A percentile compares a stretch with the other conserved stretches of the same genome.
Evolutionary conservation across 148 eudicot species (phyloP).

Genomic region (Polygonum aviculare): DNA sequence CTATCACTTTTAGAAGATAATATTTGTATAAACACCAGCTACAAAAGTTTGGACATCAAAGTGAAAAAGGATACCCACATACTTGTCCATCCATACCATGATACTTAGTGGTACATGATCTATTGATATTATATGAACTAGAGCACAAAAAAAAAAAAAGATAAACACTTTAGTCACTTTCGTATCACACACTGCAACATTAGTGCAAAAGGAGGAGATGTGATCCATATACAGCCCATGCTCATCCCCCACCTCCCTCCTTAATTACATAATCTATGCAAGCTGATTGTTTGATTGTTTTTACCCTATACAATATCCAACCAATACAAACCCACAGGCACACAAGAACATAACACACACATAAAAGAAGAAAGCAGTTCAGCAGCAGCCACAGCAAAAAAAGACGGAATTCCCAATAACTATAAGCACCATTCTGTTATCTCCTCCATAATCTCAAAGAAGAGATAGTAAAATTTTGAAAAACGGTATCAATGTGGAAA

Average conservation of each 20-base stretch:
- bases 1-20: neutral
- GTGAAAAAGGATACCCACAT: neutral
- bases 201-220: neutral
- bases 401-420: neutral
- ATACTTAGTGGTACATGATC: neutral
- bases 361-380: neutral
- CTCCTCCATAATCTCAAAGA: neutral
- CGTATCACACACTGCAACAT: neutral
- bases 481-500: neutral
- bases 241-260: neutral
- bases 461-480: neutral
- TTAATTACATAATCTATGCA: neutral
- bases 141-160: neutral
- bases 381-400: neutral
- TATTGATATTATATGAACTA: neutral
- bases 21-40: neutral
- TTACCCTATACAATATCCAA: neutral
- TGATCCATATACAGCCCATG: neutral
- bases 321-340: neutral
- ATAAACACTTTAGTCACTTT: neutral
- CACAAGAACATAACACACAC: neutral
- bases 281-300: neutral
- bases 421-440: neutral
- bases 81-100: neutral
- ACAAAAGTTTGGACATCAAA: neutral